Conservation (phyloP, 179 eudicot species). For the Monotropa hypopitys region DNA sequence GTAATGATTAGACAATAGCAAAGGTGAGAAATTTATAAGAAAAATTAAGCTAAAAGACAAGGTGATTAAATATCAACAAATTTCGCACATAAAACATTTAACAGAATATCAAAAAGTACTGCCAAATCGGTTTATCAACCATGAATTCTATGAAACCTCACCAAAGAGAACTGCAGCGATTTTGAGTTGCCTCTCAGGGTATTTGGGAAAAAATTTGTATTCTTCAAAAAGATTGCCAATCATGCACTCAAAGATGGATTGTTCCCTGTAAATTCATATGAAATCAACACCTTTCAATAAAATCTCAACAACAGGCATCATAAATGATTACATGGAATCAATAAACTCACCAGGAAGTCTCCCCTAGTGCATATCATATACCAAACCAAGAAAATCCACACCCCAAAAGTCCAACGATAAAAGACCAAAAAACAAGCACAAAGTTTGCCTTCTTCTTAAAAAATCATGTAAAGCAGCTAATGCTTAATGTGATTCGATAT, state of each 20-base stretch:
- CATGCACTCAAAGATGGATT: conserved; percentile 79
- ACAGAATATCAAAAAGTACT: not conserved
- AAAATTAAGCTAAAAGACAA: not conserved
- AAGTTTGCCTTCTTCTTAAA: not conserved
- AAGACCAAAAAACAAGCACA: not conserved
- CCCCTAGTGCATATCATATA: not conserved
- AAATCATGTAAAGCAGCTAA: not conserved
- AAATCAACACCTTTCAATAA: conserved; percentile 3
- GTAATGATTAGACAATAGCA: not conserved
- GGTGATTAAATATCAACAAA: not conserved
- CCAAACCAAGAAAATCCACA: not conserved
- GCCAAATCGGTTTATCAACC: not conserved
- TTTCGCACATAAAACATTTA: not conserved
- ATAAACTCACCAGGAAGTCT: not conserved
- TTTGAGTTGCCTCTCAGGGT: conserved; percentile 87
- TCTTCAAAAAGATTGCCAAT: conserved; percentile 85
- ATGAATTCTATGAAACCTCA: conserved; percentile 19
- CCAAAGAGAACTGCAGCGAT: conserved; percentile 83
- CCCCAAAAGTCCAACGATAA: not conserved
- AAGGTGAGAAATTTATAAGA: not conserved
- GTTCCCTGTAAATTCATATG: conserved; percentile 48
- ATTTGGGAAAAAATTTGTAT: conserved; percentile 76
- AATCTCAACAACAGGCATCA: not conserved
- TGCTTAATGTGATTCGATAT: not conserved
- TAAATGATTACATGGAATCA: not conserved